These are phyloP conservation scores for Chaetomium cochliodes DNA, from an alignment of 495 filamentous ascomycete genomes.

Conservation along the genomic window DNA sequence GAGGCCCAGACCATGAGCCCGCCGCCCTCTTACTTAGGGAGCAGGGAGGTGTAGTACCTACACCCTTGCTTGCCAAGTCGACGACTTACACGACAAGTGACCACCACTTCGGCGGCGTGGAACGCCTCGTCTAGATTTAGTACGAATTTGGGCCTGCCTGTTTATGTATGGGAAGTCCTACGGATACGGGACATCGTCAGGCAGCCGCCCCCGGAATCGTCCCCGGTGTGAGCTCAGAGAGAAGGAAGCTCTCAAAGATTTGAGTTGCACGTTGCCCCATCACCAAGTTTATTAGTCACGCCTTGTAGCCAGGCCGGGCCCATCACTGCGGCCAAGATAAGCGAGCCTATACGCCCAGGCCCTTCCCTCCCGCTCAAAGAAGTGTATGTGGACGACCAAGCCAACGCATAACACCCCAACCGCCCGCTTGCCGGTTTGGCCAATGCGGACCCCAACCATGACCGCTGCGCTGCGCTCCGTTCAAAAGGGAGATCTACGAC, in stretches of 20 bases:
- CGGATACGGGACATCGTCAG: neutral
- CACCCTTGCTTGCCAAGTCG: too few relatives aligned
- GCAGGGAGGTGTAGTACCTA: too few relatives aligned
- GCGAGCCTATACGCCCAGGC: neutral
- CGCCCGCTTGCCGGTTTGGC: neutral
- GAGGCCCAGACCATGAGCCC: too few relatives aligned
- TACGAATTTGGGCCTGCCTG: neutral
- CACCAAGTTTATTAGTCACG: neutral
- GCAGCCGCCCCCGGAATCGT: neutral
- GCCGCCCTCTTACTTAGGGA: too few relatives aligned
- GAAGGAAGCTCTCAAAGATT: neutral
- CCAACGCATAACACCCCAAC: neutral
- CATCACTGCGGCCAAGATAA: conserved; percentile 2
- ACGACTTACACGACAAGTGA: neutral
- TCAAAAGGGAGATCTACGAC: neutral
- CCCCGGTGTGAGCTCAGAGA: neutral
- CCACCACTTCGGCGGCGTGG: neutral
- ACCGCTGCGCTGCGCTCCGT: neutral
- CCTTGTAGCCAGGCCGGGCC: neutral
- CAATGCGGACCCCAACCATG: neutral
- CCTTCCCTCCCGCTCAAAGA: neutral
- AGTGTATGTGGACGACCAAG: neutral
- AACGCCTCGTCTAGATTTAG: neutral
- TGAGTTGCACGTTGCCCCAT: neutral
- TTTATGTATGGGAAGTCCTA: neutral